phyloP scores from a whole-genome alignment of 371 early-diverging fungal genomes.

The Haplosporangium sp. region DNA sequence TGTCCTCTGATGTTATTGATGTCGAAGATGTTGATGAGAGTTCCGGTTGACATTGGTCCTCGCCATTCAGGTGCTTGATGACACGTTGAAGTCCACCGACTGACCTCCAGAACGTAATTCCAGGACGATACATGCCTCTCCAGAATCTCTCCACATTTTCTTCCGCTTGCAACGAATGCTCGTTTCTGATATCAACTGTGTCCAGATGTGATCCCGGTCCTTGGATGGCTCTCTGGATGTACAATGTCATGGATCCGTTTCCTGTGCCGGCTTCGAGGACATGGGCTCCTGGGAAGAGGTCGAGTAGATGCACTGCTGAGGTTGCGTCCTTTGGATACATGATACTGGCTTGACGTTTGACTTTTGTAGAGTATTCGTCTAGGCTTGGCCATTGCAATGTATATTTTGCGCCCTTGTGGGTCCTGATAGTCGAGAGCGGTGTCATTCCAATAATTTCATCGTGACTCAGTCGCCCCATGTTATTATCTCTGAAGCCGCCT shows the following conservation, averaged over 20 bases:
- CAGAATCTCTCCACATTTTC: conserved; percentile 65
- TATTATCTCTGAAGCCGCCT: conserved; percentile 28
- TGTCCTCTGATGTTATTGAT: conserved; percentile 4
- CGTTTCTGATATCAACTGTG: conserved; percentile 71
- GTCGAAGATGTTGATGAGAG: neutral
- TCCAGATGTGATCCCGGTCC: conserved; percentile 57
- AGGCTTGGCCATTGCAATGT: conserved; percentile 78
- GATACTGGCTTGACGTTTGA: conserved; percentile 73
- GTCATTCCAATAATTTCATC: conserved; percentile 61
- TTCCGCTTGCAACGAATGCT: conserved; percentile 64
- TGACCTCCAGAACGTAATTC: conserved; percentile 67
- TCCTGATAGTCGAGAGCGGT: conserved; percentile 61
- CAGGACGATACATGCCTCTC: conserved; percentile 64
- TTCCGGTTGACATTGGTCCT: neutral
- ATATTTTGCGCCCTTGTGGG: conserved; percentile 62
- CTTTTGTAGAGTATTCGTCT: conserved; percentile 71
- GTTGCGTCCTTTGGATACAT: conserved; percentile 84
- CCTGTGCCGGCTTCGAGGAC: conserved; percentile 84
- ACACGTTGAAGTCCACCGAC: conserved; percentile 42
- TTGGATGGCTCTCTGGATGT: conserved; percentile 73
- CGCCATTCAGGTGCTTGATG: conserved; percentile 23
- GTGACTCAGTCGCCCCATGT: conserved; percentile 63
- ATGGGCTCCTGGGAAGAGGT: conserved; percentile 70
- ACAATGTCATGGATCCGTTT: conserved; percentile 76
- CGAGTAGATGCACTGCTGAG: conserved; percentile 67